Evolutionary conservation across 2,329 filamentous ascomycete genomes (phyloP), one percentile per base, ranked within the genome.

Genomic region (Erysiphe pisi): DNA sequence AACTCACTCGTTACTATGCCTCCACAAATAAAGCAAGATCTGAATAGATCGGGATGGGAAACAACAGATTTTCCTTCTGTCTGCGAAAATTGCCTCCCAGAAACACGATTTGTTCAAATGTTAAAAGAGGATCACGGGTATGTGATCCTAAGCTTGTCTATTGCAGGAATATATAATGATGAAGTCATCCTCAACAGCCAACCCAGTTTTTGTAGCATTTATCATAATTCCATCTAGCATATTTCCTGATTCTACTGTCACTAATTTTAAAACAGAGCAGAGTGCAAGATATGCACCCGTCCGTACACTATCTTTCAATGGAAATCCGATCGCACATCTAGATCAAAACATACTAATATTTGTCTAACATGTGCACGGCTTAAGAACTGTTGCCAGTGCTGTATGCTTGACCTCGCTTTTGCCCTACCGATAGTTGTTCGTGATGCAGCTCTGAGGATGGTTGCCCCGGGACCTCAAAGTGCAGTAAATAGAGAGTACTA

Each of bases 51-150:
- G 25, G 95, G 95, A 78, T 97, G 94, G 93, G 95, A 99, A 84
- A 91, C 93, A 47, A 95, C 93, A 74, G 93, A 95, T 83, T 93
- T 95, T 81, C 93, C 93, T 12, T 94, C 91, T 2, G 91, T 95
- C 49, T 95, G 89, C 80, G 95, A 99, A 84, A 93, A 90, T 82
- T 99, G 95, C 83, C 88, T 99, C 1, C 94, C 94, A 22, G 94
- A 97, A 78, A 98, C 98, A 81, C 94, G 94, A 1, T 99, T 97
- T 82, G 95, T 99, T 65, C 95, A 98, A 84, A 98, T 99, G 94
- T 87, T 99, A 78, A 99, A 99, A 84, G 93, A 98, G 82, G 94
- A 99, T 83, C 90, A 96, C 81, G 95, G 93, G 78, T 77, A 77
- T n/a, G 65, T 74, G 8, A 2, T 73, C 7, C 16, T 20, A 12